Evolutionary conservation across 441 rosid genomes (phyloP).

Genomic region (Aquilaria agallochum): DNA sequence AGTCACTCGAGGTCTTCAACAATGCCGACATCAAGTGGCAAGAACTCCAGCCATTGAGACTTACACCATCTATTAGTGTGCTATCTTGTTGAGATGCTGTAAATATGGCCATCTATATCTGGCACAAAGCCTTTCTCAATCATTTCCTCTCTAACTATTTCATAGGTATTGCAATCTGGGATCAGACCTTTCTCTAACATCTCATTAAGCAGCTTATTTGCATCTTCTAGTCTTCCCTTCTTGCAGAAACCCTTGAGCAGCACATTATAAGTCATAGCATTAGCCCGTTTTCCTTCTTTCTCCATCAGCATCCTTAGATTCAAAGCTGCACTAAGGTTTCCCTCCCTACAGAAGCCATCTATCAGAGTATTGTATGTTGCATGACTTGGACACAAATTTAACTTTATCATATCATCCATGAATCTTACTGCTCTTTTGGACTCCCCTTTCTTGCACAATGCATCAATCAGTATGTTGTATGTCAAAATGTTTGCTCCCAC

Average conservation of each 20-base stretch:
- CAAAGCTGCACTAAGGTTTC: slow-evolving; percentile 59
- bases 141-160: slow-evolving; percentile 69
- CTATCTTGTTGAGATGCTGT: slow-evolving; percentile 24
- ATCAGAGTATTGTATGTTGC: slow-evolving; percentile 66
- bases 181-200: slow-evolving; percentile 82
- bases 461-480: slow-evolving; percentile 57
- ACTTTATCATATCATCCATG: slow-evolving; percentile 45
- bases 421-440: slow-evolving; percentile 49
- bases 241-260: slow-evolving; percentile 57
- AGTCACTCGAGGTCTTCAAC: too few species aligned
- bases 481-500: slow-evolving; percentile 51
- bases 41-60: too few species aligned
- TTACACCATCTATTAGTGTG: too few species aligned
- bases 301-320: slow-evolving; percentile 60
- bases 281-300: slow-evolving; percentile 53
- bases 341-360: slow-evolving; percentile 68
- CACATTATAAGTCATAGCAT: slow-evolving; percentile 62
- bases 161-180: slow-evolving; percentile 61
- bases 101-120: slow-evolving; percentile 68
- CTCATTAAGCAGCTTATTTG: slow-evolving; percentile 76
- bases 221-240: slow-evolving; percentile 65
- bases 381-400: slow-evolving; percentile 56
- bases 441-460: slow-evolving; percentile 54
- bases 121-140: slow-evolving; percentile 79
- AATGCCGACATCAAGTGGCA: too few species aligned